Evolutionary conservation across 2,329 filamentous ascomycete genomes (phyloP).

Genomic region (Bipolaris sorokiniana): DNA sequence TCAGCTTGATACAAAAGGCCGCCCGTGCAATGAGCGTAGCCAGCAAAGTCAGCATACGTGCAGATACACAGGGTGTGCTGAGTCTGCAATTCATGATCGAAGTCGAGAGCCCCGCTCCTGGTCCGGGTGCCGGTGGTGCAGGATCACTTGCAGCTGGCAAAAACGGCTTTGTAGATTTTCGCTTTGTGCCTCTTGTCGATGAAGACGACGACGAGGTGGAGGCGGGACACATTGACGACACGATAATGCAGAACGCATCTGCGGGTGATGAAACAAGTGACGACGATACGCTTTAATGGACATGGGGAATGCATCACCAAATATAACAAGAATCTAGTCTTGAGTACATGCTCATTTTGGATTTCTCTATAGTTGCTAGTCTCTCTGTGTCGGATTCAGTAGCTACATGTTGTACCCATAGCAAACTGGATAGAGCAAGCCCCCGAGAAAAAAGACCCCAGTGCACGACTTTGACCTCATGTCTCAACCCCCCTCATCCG

Average conservation of each 20-base stretch:
- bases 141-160: slow-evolving; percentile 52
- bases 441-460: not conserved
- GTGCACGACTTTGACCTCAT: not conserved
- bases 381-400: not conserved
- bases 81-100: slow-evolving; percentile 98
- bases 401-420: not conserved
- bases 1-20: slow-evolving; percentile 82
- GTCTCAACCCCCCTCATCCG: not conserved
- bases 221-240: slow-evolving; percentile 24
- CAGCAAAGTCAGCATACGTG: slow-evolving; percentile 88
- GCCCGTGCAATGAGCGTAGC: slow-evolving; percentile 91
- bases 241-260: slow-evolving; percentile 22
- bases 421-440: not conserved
- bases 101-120: slow-evolving; percentile 59
- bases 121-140: not conserved
- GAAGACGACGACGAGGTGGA: slow-evolving; percentile 51
- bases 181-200: slow-evolving; percentile 75
- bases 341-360: not conserved
- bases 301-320: not conserved
- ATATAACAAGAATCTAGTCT: not conserved
- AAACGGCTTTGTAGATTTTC: slow-evolving; percentile 80
- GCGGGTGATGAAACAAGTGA: slow-evolving; percentile 7
- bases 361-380: not conserved
- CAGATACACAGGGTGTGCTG: slow-evolving; percentile 86
- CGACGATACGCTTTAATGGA: slow-evolving; percentile 1